Evolutionary conservation across 2,329 filamentous ascomycete genomes (phyloP), one percentile per base, ranked within the genome.

Genomic region (Intubia oerlemansii): DNA sequence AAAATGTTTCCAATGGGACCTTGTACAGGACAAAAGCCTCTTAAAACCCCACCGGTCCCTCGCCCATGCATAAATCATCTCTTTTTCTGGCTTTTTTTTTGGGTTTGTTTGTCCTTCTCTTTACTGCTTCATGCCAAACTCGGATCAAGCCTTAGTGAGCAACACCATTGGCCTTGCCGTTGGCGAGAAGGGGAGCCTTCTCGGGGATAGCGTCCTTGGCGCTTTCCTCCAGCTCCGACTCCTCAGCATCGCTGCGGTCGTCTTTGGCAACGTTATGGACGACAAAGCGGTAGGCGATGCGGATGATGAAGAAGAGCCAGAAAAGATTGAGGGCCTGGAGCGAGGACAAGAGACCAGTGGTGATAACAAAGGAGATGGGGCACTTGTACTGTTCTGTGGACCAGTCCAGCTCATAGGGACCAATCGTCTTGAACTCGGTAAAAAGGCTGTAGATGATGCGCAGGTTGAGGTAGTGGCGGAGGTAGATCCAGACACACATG

Each of bases 381-480:
- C 74, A 80, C 55, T 84, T 85, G 59, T 76, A 85, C 50, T 80
- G 75, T 42, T 71, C 56, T 0, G 64, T 66, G 30, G 63, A 70
- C 78, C 78, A 85, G 54, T 84, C 65, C 36, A 85, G 56, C 43
- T 69, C 67, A 46, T 68, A 84, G 24, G 76, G 72, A 1, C 77
- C 78, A 32, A 84, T 56, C 24, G 71, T 79, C 41, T 62, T 57
- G 53, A 79, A 82, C 44, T 81, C 67, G 41, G 70, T 78, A 42
- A 82, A 66, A 35, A 82, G 62, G 20, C 74, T 78, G 50, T 57
- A 70, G 43, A 88, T 60, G 49, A 88, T 81, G 43, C 61, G 59
- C 28, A 85, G 60, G 54, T 85, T 85, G 46, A 82, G 59, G 52
- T 71, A 80, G 53, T 95, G 84, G 31, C 84, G 80, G 37, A 85